phyloP scores from a whole-genome alignment of 2,329 filamentous ascomycete species.

The Fusarium pilosicola region DNA sequence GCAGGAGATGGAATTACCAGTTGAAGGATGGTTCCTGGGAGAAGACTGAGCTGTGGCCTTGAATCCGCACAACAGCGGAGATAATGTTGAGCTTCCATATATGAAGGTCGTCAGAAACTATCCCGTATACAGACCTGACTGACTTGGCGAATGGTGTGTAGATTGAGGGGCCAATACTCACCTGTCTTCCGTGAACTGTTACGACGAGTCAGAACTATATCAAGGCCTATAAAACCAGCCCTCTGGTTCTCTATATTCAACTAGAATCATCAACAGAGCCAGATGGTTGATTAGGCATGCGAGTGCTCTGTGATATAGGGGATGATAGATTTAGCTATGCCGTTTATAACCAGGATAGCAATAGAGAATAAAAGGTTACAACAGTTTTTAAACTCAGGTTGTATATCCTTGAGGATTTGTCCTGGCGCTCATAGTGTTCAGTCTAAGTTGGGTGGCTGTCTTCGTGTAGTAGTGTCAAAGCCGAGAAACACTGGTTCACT shows the following conservation, averaged over 20 bases:
- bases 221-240: neutral
- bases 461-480: neutral
- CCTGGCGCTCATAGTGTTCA: neutral
- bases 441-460: neutral
- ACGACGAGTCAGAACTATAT: too few relatives aligned
- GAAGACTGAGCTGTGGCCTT: constrained; percentile 76
- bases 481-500: neutral
- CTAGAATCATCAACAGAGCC: neutral
- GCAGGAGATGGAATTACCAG: constrained; percentile 74
- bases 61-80: neutral
- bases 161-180: neutral
- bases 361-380: neutral
- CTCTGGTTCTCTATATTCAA: too few relatives aligned
- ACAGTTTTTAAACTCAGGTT: neutral
- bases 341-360: neutral
- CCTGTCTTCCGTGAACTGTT: neutral
- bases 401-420: neutral
- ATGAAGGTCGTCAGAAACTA: neutral
- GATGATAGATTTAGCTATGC: neutral
- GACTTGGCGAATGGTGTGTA: neutral
- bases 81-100: neutral
- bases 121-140: neutral
- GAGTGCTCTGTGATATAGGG: neutral
- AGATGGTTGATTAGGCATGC: neutral
- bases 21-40: constrained; percentile 70